Evolutionary conservation across 768 basidiomycete genomes (phyloP).

Genomic region (Suillus ampliporus): DNA sequence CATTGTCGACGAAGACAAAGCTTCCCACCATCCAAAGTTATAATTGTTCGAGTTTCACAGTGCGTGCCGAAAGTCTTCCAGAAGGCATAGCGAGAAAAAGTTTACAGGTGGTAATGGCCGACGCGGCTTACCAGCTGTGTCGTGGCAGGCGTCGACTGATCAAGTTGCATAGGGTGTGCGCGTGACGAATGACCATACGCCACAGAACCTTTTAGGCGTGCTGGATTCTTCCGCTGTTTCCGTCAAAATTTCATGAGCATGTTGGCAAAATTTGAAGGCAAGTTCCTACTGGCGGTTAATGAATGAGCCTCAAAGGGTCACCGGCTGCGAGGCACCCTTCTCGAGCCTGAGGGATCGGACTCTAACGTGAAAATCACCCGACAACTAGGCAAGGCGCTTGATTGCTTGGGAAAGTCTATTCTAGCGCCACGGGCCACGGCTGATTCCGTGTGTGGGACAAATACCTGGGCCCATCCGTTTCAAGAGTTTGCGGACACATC

Average conservation of each 20-base stretch:
- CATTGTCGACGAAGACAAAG: background rate
- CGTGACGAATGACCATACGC: slow-evolving; percentile 30
- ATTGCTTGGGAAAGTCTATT: slow-evolving; percentile 4
- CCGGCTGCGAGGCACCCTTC: background rate
- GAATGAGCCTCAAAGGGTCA: background rate
- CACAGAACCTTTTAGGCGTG: slow-evolving; percentile 38
- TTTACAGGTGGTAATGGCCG: background rate
- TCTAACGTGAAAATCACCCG: background rate
- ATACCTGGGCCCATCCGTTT: background rate
- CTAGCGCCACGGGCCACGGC: background rate
- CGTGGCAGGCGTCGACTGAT: slow-evolving; percentile 6
- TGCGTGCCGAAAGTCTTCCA: background rate
- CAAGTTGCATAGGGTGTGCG: slow-evolving; percentile 14
- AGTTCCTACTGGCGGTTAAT: background rate
- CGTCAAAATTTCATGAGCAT: slow-evolving; percentile 6
- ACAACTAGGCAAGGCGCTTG: background rate
- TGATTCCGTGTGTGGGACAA: slow-evolving; percentile 1
- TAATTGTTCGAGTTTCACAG: background rate
- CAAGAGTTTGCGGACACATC: no score
- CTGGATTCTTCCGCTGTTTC: slow-evolving; percentile 21
- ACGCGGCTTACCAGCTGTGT: background rate
- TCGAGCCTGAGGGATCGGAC: background rate
- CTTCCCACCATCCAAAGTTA: slow-evolving; percentile 1
- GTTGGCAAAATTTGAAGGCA: background rate
- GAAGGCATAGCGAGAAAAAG: background rate